These are phyloP conservation scores for Tricholoma sp. DNA, from an alignment of 768 basidiomycete species.

Conservation along the genomic window DNA sequence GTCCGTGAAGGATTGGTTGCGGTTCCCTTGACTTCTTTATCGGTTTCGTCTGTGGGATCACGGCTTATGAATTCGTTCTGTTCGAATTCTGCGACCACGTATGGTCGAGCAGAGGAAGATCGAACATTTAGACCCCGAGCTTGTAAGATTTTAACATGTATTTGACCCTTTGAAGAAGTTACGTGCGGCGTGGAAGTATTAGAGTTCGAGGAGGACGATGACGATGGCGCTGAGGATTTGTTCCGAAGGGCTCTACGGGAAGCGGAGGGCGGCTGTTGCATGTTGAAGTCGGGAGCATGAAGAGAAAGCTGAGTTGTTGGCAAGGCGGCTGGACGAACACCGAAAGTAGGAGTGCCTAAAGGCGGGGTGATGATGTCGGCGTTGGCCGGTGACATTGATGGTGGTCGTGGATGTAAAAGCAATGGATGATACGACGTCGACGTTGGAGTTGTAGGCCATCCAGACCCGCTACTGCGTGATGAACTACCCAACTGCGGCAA, in stretches of 20 bases:
- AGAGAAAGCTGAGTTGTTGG: constrained; percentile 63
- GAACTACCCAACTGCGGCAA: constrained; percentile 4
- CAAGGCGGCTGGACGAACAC: constrained; percentile 46
- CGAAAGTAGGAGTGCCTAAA: constrained; percentile 35
- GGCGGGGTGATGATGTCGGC: constrained; percentile 36
- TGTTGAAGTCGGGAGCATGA: constrained; percentile 82
- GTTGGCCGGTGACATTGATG: constrained; percentile 33
- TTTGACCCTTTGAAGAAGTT: constrained; percentile 56
- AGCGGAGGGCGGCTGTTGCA: constrained; percentile 58
- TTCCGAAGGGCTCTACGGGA: constrained; percentile 23
- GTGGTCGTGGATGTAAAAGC: constrained; percentile 20
- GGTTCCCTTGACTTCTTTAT: constrained; percentile 85
- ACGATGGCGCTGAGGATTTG: constrained; percentile 19
- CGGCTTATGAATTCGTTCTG: constrained; percentile 97
- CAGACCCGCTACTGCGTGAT: constrained; percentile 6
- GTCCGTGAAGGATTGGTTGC: constrained; percentile 50
- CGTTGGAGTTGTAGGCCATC: constrained; percentile 25
- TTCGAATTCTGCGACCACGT: constrained; percentile 97
- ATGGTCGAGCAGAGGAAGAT: constrained; percentile 64
- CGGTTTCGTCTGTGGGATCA: constrained; percentile 79
- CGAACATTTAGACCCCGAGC: constrained; percentile 79
- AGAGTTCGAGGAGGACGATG: constrained; percentile 36
- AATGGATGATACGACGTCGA: constrained; percentile 31
- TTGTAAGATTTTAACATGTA: constrained; percentile 94
- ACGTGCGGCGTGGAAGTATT: constrained; percentile 23